Conservation (phyloP, 1,139 yeast genomes). For the Geotrichum cucujoidarum region DNA sequence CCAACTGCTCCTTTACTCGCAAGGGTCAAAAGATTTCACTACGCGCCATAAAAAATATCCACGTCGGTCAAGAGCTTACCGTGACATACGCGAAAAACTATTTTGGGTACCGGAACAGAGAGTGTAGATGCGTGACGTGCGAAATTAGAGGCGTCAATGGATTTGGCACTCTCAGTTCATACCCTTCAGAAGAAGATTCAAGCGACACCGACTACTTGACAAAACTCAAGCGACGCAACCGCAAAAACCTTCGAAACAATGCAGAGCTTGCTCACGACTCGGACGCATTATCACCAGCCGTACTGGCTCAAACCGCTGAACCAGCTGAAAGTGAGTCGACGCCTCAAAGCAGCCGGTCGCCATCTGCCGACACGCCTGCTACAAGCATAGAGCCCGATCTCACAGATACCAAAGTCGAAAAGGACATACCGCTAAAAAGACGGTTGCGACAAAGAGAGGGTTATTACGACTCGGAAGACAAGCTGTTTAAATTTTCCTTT, state of each 20-base stretch:
- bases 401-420: not conserved
- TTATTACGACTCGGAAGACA: slow-evolving; percentile 1
- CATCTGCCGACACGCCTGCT: slow-evolving; percentile 13
- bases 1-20: slow-evolving; percentile 40
- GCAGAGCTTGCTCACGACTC: not conserved
- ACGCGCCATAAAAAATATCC: slow-evolving; percentile 36
- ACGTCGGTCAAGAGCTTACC: slow-evolving; percentile 45
- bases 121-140: slow-evolving; percentile 45
- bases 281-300: not conserved
- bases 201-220: slow-evolving; percentile 13
- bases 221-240: slow-evolving; percentile 17
- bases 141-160: slow-evolving; percentile 32
- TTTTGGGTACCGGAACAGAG: slow-evolving; percentile 42
- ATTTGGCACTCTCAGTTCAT: slow-evolving; percentile 9
- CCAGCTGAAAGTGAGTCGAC: slow-evolving; percentile 8
- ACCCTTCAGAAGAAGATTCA: slow-evolving; percentile 12
- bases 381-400: slow-evolving; percentile 14
- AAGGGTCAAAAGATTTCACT: slow-evolving; percentile 34
- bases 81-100: slow-evolving; percentile 43
- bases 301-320: not conserved
- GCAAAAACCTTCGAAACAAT: slow-evolving; percentile 1
- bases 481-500: slow-evolving; percentile 15
- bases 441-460: slow-evolving; percentile 13
- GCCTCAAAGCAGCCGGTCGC: slow-evolving; percentile 7
- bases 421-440: slow-evolving; percentile 15